These are phyloP conservation scores for Aspergillus ellipticus DNA, from an alignment of 495 filamentous ascomycete genomes.

Conservation along the genomic window DNA sequence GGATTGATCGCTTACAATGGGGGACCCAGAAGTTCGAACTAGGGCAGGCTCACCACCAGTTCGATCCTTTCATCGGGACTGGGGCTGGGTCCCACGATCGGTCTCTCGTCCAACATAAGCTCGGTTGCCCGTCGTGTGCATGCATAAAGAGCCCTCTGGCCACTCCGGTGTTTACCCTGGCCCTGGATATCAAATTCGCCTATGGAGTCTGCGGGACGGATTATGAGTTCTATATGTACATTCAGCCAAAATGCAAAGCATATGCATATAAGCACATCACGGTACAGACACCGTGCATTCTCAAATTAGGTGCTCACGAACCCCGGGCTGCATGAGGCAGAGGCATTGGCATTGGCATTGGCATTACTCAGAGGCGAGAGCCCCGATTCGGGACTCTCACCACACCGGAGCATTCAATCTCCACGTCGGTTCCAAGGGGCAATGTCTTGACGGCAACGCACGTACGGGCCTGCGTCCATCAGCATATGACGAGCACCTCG, in stretches of 20 bases:
- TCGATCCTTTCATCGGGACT: too few relatives aligned
- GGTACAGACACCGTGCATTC: neutral
- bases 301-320: neutral
- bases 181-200: too few relatives aligned
- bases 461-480: constrained; percentile 44
- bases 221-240: neutral
- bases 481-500: neutral
- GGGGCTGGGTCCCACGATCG: neutral
- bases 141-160: too few relatives aligned
- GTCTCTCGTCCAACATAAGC: neutral
- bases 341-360: neutral
- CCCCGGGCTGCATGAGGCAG: neutral
- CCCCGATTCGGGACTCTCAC: constrained; percentile 9
- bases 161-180: too few relatives aligned
- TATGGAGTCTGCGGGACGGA: too few relatives aligned
- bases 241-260: neutral
- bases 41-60: neutral
- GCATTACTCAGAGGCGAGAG: neutral
- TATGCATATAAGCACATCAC: neutral
- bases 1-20: neutral
- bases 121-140: neutral
- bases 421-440: constrained; percentile 62
- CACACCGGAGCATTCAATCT: constrained; percentile 58
- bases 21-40: neutral
- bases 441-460: constrained; percentile 66